Conservation (phyloP, 2,329 filamentous ascomycete genomes). For the Phoma sp. region DNA sequence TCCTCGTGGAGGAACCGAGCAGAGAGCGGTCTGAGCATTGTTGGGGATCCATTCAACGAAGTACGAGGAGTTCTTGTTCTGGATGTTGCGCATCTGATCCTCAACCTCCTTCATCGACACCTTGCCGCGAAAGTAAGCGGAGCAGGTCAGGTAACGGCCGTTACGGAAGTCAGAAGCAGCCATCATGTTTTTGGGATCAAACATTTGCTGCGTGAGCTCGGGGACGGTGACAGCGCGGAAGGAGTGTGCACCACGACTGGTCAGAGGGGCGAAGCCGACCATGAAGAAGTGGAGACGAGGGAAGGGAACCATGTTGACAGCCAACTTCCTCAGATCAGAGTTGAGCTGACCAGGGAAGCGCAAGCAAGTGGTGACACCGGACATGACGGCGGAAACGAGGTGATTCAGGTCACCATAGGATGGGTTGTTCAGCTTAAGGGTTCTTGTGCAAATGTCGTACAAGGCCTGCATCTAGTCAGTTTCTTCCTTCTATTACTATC, state of each 20-base stretch:
- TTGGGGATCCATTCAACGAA: slow-evolving; percentile 99
- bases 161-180: slow-evolving; percentile 99
- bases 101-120: slow-evolving; percentile 99
- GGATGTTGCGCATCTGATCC: slow-evolving; percentile 99
- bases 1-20: slow-evolving; percentile 96
- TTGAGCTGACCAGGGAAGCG: slow-evolving; percentile 99
- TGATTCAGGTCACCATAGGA: slow-evolving; percentile 99
- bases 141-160: slow-evolving; percentile 99
- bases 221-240: slow-evolving; percentile 98
- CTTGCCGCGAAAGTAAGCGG: slow-evolving; percentile 99
- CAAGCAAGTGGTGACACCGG: slow-evolving; percentile 96
- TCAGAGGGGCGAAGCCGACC: slow-evolving; percentile 99
- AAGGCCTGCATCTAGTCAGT: too few species aligned
- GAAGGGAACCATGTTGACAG: slow-evolving; percentile 99
- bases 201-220: slow-evolving; percentile 99
- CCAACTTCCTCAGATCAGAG: slow-evolving; percentile 99
- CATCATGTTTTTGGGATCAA: slow-evolving; percentile 99
- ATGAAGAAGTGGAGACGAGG: slow-evolving; percentile 99
- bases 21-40: slow-evolving; percentile 99
- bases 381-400: slow-evolving; percentile 99
- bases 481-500: too few species aligned
- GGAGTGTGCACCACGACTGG: slow-evolving; percentile 87
- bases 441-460: slow-evolving; percentile 99
- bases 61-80: slow-evolving; percentile 99
- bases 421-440: slow-evolving; percentile 97